These are phyloP conservation scores for Vitis hybrid DNA, from an alignment of 177 flowering plant genomes.

Conservation along the genomic window DNA sequence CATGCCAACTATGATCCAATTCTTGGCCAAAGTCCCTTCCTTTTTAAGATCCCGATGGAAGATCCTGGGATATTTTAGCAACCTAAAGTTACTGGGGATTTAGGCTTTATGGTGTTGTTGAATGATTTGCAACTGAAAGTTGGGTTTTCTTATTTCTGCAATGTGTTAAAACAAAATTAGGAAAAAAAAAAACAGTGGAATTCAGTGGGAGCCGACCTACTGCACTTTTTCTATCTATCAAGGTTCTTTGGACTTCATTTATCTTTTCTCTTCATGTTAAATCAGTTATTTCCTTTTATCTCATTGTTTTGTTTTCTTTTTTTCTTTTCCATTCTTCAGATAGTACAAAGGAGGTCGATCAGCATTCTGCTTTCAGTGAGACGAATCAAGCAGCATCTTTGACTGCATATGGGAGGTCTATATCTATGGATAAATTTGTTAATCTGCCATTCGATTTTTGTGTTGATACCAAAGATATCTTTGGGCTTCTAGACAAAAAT, in stretches of 20 bases:
- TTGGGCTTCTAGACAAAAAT: not conserved
- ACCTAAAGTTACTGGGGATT: too few species aligned
- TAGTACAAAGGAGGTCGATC: conserved; percentile 38
- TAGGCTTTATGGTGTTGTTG: too few species aligned
- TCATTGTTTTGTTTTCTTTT: not conserved
- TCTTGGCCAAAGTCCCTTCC: too few species aligned
- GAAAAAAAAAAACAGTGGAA: too few species aligned
- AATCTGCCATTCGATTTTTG: not conserved
- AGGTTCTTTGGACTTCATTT: not conserved
- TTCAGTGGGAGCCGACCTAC: too few species aligned
- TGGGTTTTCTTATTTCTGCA: too few species aligned
- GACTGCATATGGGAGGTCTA: conserved; percentile 49
- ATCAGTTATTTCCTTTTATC: not conserved
- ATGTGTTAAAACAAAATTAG: too few species aligned
- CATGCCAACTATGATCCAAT: too few species aligned
- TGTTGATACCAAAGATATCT: not conserved
- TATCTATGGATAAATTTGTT: conserved; percentile 4
- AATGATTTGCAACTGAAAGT: too few species aligned
- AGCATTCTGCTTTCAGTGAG: conserved; percentile 25
- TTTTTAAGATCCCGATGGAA: too few species aligned
- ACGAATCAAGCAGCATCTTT: conserved; percentile 29
- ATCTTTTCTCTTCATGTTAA: not conserved
- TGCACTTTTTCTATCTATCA: too few species aligned
- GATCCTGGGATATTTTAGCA: too few species aligned
- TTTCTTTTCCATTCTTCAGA: conserved; percentile 30